Evolutionary conservation across 2,329 filamentous ascomycete genomes (phyloP), one percentile per base, ranked within the genome.

Genomic region (Exophiala phaeomuriformis): DNA sequence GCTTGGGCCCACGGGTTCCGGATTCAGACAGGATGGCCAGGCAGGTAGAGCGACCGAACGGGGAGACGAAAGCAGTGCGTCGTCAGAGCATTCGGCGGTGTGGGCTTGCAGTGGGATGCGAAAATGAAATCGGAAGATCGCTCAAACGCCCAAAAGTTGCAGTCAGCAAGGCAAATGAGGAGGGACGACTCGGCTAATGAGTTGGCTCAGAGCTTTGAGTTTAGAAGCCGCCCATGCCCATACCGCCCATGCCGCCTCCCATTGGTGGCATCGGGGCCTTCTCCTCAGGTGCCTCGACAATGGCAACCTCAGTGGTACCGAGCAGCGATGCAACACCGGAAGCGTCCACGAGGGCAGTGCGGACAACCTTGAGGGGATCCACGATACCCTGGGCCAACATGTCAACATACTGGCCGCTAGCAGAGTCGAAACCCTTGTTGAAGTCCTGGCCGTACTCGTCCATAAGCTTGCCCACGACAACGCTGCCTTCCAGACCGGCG

Each of bases 351-450:
- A 98, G 85, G 68, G 89, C 91, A 60, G 93, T 98, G 67, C 93
- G 90, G 69, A 98, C 93, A 65, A 98, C 93, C 87, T 98, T 98
- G 81, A 98, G 87, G 62, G 93, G 93, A 72, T 98, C 93, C 56
- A 98, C 86, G 72, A 98, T 98, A 86, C 93, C 93, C 64, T 89
- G 83, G 60, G 81, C 72, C 69, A 98, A 96, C 93, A 98, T 97
- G 79, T 98, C 91, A 64, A 96, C 90, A 76, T 95, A 98, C 78
- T 97, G 88, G 74, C 91, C 90, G 80, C 90, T 95, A 71, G 89
- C 77, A 76, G 87, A 93, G 81, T 98, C 89, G 77, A 89, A 98
- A 62, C 93, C 93, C 79, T 86, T 93, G 87, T 96, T 94, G 83
- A 98, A 98, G 75, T 98, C 90, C 62, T 71, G 71, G 70, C 82